Evolutionary conservation across 805 yeast species (phyloP).

Genomic region (Grigorovia humatica): DNA sequence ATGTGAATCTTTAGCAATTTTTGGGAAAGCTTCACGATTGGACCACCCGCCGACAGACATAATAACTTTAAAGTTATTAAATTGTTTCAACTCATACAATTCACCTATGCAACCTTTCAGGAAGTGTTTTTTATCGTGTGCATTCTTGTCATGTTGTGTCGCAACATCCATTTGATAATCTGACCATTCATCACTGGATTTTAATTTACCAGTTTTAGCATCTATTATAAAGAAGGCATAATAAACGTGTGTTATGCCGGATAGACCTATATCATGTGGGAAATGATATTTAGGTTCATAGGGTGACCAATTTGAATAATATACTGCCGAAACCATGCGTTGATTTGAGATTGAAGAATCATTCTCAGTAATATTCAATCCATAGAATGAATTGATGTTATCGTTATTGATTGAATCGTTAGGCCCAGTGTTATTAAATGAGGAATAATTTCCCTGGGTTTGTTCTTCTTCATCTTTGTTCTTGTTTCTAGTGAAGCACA

Average conservation of each 20-base stretch:
- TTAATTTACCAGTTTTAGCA: constrained; percentile 40
- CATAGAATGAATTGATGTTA: neutral
- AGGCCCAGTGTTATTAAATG: neutral
- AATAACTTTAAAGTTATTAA: constrained; percentile 36
- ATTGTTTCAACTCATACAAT: constrained; percentile 30
- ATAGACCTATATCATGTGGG: constrained; percentile 53
- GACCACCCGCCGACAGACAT: constrained; percentile 86
- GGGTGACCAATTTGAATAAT: constrained; percentile 57
- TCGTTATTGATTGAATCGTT: neutral
- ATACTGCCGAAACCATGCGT: constrained; percentile 28
- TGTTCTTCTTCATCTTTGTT: neutral
- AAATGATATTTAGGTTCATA: constrained; percentile 48
- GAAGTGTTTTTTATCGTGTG: neutral
- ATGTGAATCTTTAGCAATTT: constrained; percentile 30
- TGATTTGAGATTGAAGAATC: too few species aligned
- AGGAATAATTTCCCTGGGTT: neutral
- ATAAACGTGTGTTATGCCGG: constrained; percentile 52
- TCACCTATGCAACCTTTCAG: constrained; percentile 42
- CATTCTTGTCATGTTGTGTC: constrained; percentile 2
- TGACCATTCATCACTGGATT: constrained; percentile 53
- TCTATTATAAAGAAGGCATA: constrained; percentile 69
- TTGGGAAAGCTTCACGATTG: constrained; percentile 38
- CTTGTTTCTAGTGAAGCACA: neutral
- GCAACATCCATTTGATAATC: constrained; percentile 38
- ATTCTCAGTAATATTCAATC: neutral